Percentiles rank a stretch among this genome's conserved stretches.
These are phyloP conservation scores for Pezicula carpinea DNA, from an alignment of 2,329 filamentous ascomycete genomes.

Conservation along the genomic window DNA sequence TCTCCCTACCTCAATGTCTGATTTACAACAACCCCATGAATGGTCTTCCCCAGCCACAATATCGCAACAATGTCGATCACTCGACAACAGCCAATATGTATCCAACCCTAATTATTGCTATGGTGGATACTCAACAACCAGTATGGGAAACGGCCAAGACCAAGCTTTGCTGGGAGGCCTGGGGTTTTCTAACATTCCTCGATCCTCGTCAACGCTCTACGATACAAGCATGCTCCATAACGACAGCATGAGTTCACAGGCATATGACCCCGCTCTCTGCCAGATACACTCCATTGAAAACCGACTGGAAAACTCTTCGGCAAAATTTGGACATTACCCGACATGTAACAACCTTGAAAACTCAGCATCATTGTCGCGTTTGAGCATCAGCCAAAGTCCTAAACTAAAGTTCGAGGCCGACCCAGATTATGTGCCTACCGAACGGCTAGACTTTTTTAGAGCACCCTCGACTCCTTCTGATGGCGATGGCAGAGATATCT, in stretches of 20 bases:
- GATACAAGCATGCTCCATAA: slow-evolving; percentile 11
- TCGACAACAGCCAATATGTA: neutral
- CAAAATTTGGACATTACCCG: neutral
- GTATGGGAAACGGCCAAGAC: slow-evolving; percentile 11
- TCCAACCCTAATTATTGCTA: slow-evolving; percentile 11
- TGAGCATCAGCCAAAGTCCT: slow-evolving; percentile 17
- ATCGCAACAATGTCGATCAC: slow-evolving; percentile 10
- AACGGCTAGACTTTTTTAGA: slow-evolving; percentile 8
- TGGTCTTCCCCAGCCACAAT: slow-evolving; percentile 14
- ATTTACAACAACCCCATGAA: slow-evolving; percentile 13
- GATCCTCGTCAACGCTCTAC: slow-evolving; percentile 13
- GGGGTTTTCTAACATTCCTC: slow-evolving; percentile 12
- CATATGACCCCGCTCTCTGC: slow-evolving; percentile 13
- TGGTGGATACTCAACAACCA: slow-evolving; percentile 16
- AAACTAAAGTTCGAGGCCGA: neutral
- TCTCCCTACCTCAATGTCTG: slow-evolving; percentile 12
- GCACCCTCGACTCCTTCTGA: slow-evolving; percentile 16
- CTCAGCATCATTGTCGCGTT: slow-evolving; percentile 9
- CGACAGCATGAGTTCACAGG: slow-evolving; percentile 9
- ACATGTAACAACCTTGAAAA: slow-evolving; percentile 9
- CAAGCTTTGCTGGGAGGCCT: slow-evolving; percentile 5
- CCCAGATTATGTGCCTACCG: slow-evolving; percentile 2
- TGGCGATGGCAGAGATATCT: slow-evolving; percentile 23
- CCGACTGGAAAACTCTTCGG: slow-evolving; percentile 1
- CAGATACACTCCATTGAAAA: slow-evolving; percentile 11